phyloP scores from a whole-genome alignment of 169 alveolate genomes.

The Miamiensis avidus region DNA sequence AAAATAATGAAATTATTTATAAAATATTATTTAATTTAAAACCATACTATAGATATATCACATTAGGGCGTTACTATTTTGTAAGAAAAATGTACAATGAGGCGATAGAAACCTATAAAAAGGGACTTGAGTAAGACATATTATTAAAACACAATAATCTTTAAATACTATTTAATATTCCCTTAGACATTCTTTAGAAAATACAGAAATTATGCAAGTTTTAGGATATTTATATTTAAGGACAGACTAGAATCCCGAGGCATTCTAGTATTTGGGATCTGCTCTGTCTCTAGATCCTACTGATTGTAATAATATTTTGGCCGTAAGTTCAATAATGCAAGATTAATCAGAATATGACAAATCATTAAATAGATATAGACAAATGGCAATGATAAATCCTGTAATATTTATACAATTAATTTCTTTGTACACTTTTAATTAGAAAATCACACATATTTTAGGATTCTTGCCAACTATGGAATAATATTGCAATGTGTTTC shows the following conservation, averaged over 20 bases:
- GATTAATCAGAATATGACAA: constrained; percentile 55
- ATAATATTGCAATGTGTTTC: constrained; percentile 92
- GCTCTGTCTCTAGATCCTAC: constrained; percentile 82
- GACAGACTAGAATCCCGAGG: constrained; percentile 65
- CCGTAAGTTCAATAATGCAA: constrained; percentile 86
- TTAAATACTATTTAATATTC: too few relatives aligned
- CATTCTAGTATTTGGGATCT: constrained; percentile 76
- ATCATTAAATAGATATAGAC: not conserved
- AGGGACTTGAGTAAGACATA: constrained; percentile 59
- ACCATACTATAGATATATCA: not conserved
- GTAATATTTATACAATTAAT: not conserved
- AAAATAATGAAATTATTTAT: not conserved
- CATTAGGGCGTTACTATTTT: constrained; percentile 27
- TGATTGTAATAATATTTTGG: constrained; percentile 85
- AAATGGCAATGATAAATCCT: not conserved
- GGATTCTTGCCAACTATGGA: constrained; percentile 89
- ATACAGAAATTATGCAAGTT: constrained; percentile 81
- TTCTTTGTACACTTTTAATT: too few relatives aligned
- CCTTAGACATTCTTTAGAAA: constrained; percentile 73
- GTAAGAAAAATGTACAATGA: constrained; percentile 60
- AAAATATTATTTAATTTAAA: not conserved
- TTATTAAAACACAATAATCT: too few relatives aligned
- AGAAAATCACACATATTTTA: too few relatives aligned
- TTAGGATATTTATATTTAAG: constrained; percentile 80
- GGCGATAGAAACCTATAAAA: constrained; percentile 85